These are phyloP conservation scores for Aspergillus bertholletiae DNA, from an alignment of 495 filamentous ascomycete genomes.

Conservation along the genomic window DNA sequence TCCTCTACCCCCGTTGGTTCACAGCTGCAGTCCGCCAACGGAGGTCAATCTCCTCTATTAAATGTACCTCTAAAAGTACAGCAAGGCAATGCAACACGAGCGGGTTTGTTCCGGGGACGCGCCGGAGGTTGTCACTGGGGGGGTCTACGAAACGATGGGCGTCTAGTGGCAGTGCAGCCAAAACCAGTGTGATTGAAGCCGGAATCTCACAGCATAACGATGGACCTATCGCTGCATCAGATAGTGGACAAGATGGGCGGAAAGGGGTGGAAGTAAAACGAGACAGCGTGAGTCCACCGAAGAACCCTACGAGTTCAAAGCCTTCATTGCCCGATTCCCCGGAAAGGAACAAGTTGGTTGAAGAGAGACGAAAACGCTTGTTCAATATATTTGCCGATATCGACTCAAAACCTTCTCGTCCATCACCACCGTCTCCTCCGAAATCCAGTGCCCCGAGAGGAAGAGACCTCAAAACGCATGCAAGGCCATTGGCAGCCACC, in stretches of 20 bases:
- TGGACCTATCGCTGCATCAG: not conserved
- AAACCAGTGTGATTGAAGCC: not conserved
- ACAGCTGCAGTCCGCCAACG: conserved; percentile 24
- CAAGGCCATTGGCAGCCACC: not conserved
- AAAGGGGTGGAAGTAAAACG: not conserved
- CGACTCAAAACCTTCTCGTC: not conserved
- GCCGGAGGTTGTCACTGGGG: conserved; percentile 13
- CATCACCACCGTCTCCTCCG: not conserved
- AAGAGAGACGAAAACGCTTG: not conserved
- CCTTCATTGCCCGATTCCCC: not conserved
- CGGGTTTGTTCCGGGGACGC: not conserved
- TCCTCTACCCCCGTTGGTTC: conserved; percentile 46
- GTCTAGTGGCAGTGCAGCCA: conserved; percentile 13
- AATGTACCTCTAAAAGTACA: not conserved
- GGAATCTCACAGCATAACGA: not conserved
- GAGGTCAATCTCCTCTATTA: conserved; percentile 20
- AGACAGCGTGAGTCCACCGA: not conserved
- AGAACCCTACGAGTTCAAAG: not conserved
- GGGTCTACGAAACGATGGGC: conserved; percentile 27
- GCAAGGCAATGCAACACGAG: not conserved
- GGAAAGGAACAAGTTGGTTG: not conserved
- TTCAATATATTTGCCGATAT: conserved; percentile 4
- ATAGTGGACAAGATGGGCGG: not conserved
- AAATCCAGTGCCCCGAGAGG: not conserved
- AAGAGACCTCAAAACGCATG: not conserved